These are phyloP conservation scores for Aquilaria sinensis DNA, from an alignment of 345 rosid species.

Conservation along the genomic window DNA sequence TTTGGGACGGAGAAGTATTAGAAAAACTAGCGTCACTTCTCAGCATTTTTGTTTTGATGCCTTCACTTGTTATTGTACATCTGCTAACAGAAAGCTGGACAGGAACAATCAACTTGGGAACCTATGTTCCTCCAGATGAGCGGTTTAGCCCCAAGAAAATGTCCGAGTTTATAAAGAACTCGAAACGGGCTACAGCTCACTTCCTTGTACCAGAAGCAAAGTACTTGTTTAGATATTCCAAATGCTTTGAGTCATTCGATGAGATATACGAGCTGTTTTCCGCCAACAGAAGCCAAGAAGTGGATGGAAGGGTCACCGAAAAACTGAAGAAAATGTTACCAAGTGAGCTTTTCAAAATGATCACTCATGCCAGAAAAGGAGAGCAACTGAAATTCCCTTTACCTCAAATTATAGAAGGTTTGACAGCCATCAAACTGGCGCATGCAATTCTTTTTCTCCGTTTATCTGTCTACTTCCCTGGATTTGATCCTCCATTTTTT, in stretches of 20 bases:
- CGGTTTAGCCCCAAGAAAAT: constrained; percentile 40
- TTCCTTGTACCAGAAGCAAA: constrained; percentile 36
- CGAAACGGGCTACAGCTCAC: constrained; percentile 32
- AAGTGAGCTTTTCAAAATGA: constrained; percentile 16
- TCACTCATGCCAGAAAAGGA: constrained; percentile 4
- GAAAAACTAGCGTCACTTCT: no score
- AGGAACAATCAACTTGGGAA: constrained; percentile 26
- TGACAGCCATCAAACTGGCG: not conserved
- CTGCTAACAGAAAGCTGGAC: constrained; percentile 1
- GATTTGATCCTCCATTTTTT: not conserved
- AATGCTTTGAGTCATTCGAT: constrained; percentile 38
- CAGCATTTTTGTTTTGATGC: no score
- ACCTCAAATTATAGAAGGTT: constrained; percentile 8
- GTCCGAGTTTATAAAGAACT: constrained; percentile 33
- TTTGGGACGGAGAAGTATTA: no score
- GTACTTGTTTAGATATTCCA: constrained; percentile 22
- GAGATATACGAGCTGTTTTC: constrained; percentile 41
- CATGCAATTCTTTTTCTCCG: not conserved
- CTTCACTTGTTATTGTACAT: no score
- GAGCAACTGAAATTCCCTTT: not conserved
- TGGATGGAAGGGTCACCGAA: constrained; percentile 15
- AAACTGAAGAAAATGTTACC: constrained; percentile 33
- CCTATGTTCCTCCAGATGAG: constrained; percentile 60
- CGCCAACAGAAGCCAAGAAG: constrained; percentile 17
- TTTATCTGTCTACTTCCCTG: not conserved